Evolutionary conservation across 2,329 filamentous ascomycete genomes (phyloP).

Genomic region (Venturia nashicola): DNA sequence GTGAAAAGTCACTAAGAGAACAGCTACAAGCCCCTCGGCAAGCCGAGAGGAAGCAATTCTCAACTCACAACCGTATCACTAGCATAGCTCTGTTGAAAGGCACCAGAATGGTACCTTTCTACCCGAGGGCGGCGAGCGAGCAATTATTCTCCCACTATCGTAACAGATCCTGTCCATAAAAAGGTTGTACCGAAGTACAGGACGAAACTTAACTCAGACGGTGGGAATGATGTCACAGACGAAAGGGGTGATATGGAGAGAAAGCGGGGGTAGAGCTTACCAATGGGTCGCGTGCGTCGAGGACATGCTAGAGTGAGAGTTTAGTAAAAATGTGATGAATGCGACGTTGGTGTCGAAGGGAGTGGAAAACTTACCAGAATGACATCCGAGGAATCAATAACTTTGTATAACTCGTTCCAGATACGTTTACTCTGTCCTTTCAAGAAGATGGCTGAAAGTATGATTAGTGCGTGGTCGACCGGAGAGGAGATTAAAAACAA

Average conservation of each 20-base stretch:
- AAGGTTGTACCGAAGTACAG: constrained; percentile 43
- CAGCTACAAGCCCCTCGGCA: constrained; percentile 52
- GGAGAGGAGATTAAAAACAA: constrained; percentile 45
- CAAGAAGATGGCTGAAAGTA: constrained; percentile 16
- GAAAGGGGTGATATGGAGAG: not conserved
- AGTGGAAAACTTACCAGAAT: constrained; percentile 29
- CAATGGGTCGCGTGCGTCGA: constrained; percentile 79
- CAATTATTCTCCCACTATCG: constrained; percentile 93
- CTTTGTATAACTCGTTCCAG: constrained; percentile 94
- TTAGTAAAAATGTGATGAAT: not conserved
- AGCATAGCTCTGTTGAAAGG: constrained; percentile 54
- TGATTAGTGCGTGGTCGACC: not conserved
- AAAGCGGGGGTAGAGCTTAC: constrained; percentile 51
- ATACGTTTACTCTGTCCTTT: constrained; percentile 94
- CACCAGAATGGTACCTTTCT: constrained; percentile 78
- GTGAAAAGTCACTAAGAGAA: constrained; percentile 99
- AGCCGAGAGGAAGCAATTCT: constrained; percentile 56
- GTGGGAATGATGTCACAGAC: constrained; percentile 38
- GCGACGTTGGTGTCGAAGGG: too few species aligned
- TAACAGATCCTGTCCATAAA: constrained; percentile 89
- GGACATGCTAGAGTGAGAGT: constrained; percentile 44
- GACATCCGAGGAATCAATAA: constrained; percentile 91
- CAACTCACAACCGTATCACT: constrained; percentile 96
- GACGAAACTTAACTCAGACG: constrained; percentile 81
- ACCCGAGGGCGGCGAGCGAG: constrained; percentile 57